phyloP scores from a whole-genome alignment of 345 rosid genomes.

The Acer negundo region DNA sequence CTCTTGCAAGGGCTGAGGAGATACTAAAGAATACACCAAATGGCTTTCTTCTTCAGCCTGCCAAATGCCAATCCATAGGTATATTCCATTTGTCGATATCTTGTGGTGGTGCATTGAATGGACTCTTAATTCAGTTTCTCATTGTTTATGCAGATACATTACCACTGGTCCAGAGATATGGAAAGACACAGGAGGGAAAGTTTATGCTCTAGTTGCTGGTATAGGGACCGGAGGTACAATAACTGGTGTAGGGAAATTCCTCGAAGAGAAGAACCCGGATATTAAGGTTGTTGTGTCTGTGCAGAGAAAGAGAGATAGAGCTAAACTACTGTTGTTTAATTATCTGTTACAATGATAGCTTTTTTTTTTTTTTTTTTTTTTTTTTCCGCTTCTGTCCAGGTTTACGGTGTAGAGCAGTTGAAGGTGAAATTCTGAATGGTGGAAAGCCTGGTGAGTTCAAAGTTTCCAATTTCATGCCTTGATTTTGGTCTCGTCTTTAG shows the following conservation, averaged over 20 bases:
- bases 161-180: conserved; percentile 78
- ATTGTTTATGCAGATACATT: conserved; percentile 55
- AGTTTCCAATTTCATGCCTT: neutral
- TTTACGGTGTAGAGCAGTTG: conserved; percentile 29
- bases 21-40: conserved; percentile 54
- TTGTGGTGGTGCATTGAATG: neutral
- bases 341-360: conserved; percentile 5
- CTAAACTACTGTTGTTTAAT: neutral
- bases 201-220: conserved; percentile 49
- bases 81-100: neutral
- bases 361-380: too few species aligned
- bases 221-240: conserved; percentile 66
- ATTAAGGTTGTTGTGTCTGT: conserved; percentile 28
- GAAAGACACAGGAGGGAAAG: conserved; percentile 55
- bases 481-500: too few species aligned
- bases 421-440: conserved; percentile 37
- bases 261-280: conserved; percentile 40
- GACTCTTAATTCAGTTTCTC: neutral
- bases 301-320: neutral
- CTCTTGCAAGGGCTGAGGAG: conserved; percentile 53
- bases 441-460: conserved; percentile 46
- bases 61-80: conserved; percentile 84
- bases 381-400: conserved; percentile 24
- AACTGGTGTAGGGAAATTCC: conserved; percentile 49
- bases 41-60: conserved; percentile 46